Base-by-base conservation (phyloP, 106 monocot species). In the Dioscorea alata region DNA sequence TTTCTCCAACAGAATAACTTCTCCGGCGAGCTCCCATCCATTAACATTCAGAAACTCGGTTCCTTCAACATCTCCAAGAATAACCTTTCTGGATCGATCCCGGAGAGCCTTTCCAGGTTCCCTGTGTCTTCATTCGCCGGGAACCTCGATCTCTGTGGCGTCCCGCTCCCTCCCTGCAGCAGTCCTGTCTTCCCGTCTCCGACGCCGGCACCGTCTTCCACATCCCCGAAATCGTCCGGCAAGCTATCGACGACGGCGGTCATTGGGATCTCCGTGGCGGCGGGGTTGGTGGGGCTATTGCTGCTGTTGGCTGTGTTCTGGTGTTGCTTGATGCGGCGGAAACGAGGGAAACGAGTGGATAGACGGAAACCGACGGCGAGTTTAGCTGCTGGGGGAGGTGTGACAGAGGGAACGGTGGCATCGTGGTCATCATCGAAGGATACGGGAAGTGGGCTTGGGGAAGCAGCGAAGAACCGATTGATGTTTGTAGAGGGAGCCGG, bases 1-100 rank as follows among this genome's bases (percentile, higher is more conserved):
- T 79, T 73, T 60, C 71, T 94, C 21, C 82, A 94, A 21, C 51
- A 19, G 20, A 95, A 95, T 65, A 15, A 50, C 16, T 59, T 95
- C 25, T 34, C 60, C 60, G 60, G 60, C 23, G n/a, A 19, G 60
- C 18, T 61, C n/a, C 60, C 60, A 6, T 13, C 13, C 24, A 13
- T 28, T 7, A 23, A 0, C 8, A 13, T 23, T 17, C 14, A 48
- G 7, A 72, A 69, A 12, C 71, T 96, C 10, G 66, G 8, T 4
- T 75, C 77, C 68, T 90, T 99, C 75, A 92, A 99, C 61, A 89
- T 92, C 18, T 99, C 97, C 6, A 85, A 33, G 71, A 99, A 92
- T 67, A 48, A 76, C 49, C 76, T 99, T 53, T 90, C 76, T 28
- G 92, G 92, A n/a, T 85, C 97, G 18, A 76, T 97, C 34, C 97